phyloP scores from a whole-genome alignment of 164 flowering plant species.

The Brasenia schreberi region DNA sequence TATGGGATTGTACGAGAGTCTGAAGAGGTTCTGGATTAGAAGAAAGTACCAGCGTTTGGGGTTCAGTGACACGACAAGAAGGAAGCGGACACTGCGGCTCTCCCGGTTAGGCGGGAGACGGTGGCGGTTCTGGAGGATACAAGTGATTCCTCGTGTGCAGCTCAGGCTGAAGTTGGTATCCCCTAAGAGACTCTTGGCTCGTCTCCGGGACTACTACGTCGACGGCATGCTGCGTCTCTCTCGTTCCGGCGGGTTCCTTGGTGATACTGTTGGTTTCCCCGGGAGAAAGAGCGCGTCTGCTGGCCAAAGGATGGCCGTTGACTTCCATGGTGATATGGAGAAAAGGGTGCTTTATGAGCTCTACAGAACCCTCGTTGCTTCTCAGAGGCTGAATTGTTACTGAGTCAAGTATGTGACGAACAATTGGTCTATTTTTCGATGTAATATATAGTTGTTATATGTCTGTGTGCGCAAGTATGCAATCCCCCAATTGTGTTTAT shows the following conservation, averaged over 20 bases:
- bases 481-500: too few species aligned
- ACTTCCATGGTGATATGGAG: background rate
- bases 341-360: conserved; percentile 3
- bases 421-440: too few species aligned
- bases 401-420: too few species aligned
- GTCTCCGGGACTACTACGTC: conserved; percentile 5
- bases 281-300: background rate
- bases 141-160: background rate
- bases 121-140: too few species aligned
- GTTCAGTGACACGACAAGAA: too few species aligned
- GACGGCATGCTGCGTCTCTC: conserved; percentile 5
- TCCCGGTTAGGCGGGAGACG: too few species aligned
- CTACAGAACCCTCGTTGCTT: conserved; percentile 3
- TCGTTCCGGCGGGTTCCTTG: conserved; percentile 1
- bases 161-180: background rate
- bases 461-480: too few species aligned
- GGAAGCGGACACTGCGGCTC: too few species aligned
- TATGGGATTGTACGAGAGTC: too few species aligned
- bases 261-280: background rate
- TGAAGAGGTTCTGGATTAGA: too few species aligned
- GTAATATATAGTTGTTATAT: too few species aligned
- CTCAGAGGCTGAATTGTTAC: background rate
- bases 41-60: too few species aligned
- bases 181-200: conserved; percentile 1
- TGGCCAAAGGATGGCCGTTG: background rate